Percentiles rank a stretch among this genome's conserved stretches.
phyloP scores from a whole-genome alignment of 768 basidiomycete species.

The Amanita exitialis region DNA sequence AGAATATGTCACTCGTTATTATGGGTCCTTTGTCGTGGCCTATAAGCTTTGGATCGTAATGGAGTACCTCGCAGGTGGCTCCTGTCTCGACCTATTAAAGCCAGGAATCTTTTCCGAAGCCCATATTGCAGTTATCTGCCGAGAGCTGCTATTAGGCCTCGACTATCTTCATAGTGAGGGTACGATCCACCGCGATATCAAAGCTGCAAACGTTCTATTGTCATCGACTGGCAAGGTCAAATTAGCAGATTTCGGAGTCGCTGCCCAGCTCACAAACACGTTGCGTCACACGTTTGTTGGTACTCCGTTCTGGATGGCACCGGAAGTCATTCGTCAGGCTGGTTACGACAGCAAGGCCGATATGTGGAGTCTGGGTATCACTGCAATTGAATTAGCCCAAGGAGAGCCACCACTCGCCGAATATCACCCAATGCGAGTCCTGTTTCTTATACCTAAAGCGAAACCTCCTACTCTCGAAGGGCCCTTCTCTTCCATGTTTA shows the following conservation, averaged over 20 bases:
- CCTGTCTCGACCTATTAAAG: slow-evolving; percentile 93
- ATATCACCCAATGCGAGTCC: slow-evolving; percentile 97
- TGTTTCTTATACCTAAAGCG: slow-evolving; percentile 96
- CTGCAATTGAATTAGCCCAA: slow-evolving; percentile 96
- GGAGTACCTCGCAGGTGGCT: slow-evolving; percentile 99
- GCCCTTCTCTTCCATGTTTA: slow-evolving; percentile 74
- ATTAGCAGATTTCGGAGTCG: slow-evolving; percentile 97
- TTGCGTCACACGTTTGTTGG: slow-evolving; percentile 96
- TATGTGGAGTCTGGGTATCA: slow-evolving; percentile 97
- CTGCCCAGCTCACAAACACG: slow-evolving; percentile 91
- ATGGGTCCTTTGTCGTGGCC: slow-evolving; percentile 91
- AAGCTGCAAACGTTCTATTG: slow-evolving; percentile 92
- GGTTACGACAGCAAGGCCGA: slow-evolving; percentile 96
- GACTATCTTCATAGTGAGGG: slow-evolving; percentile 95
- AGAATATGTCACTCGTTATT: slow-evolving; percentile 93
- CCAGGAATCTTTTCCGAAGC: slow-evolving; percentile 84
- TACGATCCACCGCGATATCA: slow-evolving; percentile 98
- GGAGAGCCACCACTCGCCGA: slow-evolving; percentile 95
- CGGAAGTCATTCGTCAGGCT: slow-evolving; percentile 94
- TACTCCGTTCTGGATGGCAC: slow-evolving; percentile 98
- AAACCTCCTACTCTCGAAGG: slow-evolving; percentile 89
- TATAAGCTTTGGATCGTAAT: slow-evolving; percentile 99
- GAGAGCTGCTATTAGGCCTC: slow-evolving; percentile 85
- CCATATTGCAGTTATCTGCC: slow-evolving; percentile 91
- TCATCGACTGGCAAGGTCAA: slow-evolving; percentile 91